phyloP scores from a whole-genome alignment of 2,329 filamentous ascomycete species.

The Penicillium sp. region DNA sequence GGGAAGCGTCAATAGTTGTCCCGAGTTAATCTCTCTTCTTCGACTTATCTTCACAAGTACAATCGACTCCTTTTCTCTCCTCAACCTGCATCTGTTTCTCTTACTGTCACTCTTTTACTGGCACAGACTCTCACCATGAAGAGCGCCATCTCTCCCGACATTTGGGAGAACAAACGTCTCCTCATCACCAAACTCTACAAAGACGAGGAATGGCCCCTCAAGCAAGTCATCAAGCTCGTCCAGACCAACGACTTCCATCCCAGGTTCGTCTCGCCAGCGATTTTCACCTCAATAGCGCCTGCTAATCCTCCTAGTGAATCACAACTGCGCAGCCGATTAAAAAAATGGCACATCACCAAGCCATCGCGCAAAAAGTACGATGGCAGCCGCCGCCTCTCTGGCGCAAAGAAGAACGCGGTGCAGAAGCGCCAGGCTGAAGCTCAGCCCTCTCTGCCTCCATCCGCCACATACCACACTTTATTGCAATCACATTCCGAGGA shows the following conservation, averaged over 20 bases:
- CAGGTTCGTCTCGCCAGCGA: neutral
- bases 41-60: neutral
- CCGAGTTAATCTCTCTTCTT: neutral
- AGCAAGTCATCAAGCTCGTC: slow-evolving; percentile 20
- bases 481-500: slow-evolving; percentile 6
- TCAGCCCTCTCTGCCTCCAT: neutral
- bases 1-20: neutral
- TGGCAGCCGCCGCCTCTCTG: slow-evolving; percentile 8
- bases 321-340: slow-evolving; percentile 16
- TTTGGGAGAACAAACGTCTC: slow-evolving; percentile 17
- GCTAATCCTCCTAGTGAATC: slow-evolving; percentile 7
- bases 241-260: slow-evolving; percentile 18
- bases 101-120: too few relatives aligned
- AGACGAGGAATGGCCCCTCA: slow-evolving; percentile 20
- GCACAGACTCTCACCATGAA: slow-evolving; percentile 7
- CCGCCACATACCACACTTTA: slow-evolving; percentile 7
- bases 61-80: neutral
- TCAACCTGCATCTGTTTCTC: neutral
- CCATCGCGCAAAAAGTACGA: slow-evolving; percentile 18
- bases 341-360: slow-evolving; percentile 22
- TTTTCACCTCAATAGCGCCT: neutral
- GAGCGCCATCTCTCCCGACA: slow-evolving; percentile 17
- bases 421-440: slow-evolving; percentile 1
- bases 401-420: slow-evolving; percentile 8
- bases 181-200: slow-evolving; percentile 19